Conservation (phyloP, 495 filamentous ascomycete genomes). For the Trichoderma asperelloides region DNA sequence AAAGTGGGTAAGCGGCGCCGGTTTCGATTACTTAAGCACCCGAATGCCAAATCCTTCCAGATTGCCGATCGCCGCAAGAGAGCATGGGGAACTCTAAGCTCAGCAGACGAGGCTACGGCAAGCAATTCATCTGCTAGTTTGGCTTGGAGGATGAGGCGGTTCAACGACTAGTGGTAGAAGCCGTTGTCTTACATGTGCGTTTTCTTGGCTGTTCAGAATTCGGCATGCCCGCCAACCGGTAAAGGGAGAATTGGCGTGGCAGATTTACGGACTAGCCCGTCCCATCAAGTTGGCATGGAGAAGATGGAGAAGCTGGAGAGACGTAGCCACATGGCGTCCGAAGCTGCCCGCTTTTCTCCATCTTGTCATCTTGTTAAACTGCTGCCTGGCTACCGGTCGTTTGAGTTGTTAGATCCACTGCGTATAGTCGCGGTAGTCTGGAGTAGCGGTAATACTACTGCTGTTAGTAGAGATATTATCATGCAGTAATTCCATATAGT, state of each 20-base stretch:
- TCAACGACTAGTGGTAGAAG: background rate
- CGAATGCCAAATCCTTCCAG: too few species aligned
- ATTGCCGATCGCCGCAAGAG: background rate
- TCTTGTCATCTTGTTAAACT: background rate
- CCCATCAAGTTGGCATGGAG: background rate
- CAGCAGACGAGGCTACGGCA: background rate
- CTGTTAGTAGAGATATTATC: background rate
- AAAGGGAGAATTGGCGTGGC: background rate
- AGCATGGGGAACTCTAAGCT: background rate
- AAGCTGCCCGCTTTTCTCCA: background rate
- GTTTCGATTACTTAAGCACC: too few species aligned
- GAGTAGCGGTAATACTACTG: background rate
- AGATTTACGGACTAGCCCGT: background rate
- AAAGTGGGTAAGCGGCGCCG: too few species aligned
- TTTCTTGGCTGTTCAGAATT: background rate
- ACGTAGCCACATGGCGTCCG: background rate
- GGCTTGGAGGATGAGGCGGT: background rate
- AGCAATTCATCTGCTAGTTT: background rate
- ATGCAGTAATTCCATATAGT: too few species aligned
- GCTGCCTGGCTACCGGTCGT: background rate
- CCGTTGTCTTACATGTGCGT: background rate
- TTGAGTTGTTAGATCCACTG: background rate
- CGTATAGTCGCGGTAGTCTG: background rate
- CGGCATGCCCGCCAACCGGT: background rate
- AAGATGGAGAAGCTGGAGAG: slow-evolving; percentile 7